A percentile compares a stretch with the other conserved stretches of the same genome.
Conservation (phyloP, 1,284 basidiomycete species). For the Malassezia furfur region DNA sequence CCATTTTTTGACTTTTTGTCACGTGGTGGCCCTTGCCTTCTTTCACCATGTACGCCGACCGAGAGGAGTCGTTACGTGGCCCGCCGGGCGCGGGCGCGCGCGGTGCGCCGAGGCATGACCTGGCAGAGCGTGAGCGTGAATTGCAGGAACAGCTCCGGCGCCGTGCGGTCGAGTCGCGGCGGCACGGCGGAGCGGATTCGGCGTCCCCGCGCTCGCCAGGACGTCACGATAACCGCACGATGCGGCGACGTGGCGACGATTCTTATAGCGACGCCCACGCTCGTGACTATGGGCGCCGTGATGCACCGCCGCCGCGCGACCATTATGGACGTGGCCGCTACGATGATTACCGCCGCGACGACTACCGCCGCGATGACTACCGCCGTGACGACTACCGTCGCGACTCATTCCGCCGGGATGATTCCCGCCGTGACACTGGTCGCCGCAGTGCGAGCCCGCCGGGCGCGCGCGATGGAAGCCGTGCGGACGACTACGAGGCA, state of each 20-base stretch:
- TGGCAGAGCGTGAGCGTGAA: constrained; percentile 32
- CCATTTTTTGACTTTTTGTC: constrained; percentile 13
- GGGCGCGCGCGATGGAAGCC: background rate
- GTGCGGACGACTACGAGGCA: constrained; percentile 57
- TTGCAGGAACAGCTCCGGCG: constrained; percentile 41
- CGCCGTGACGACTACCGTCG: constrained; percentile 7
- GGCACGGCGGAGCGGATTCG: constrained; percentile 1
- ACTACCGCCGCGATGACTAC: constrained; percentile 11
- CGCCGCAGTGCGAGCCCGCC: constrained; percentile 10
- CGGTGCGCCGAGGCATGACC: constrained; percentile 1
- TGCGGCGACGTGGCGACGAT: constrained; percentile 6
- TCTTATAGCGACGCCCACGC: constrained; percentile 12
- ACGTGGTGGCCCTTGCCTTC: background rate
- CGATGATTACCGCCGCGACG: background rate
- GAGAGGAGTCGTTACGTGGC: constrained; percentile 28
- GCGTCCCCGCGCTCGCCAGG: background rate
- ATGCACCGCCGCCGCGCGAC: background rate
- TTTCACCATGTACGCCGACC: constrained; percentile 34
- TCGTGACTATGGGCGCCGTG: background rate
- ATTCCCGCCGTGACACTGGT: constrained; percentile 8
- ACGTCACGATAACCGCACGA: background rate
- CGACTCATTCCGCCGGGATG: constrained; percentile 8
- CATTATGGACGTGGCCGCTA: too few relatives aligned
- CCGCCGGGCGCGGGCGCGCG: background rate
- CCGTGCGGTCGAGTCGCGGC: constrained; percentile 26